Evolutionary conservation across 2,329 filamentous ascomycete species (phyloP).

Genomic region (Colletotrichum higginsianum): DNA sequence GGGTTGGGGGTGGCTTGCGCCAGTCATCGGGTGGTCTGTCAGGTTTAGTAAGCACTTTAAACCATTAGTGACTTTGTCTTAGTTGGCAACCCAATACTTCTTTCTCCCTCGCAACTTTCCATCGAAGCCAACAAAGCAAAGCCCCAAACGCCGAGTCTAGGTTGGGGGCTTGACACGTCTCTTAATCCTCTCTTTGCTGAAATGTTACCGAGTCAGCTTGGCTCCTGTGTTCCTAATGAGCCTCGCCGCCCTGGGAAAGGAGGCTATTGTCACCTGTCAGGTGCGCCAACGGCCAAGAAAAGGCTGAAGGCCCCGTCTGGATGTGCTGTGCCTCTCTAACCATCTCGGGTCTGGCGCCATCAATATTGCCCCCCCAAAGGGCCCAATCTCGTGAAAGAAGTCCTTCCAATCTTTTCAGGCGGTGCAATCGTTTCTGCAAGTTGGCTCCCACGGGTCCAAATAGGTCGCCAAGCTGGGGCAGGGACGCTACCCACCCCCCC

Average conservation of each 20-base stretch:
- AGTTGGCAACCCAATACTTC: not conserved
- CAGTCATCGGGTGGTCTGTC: not conserved
- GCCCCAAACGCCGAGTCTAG: not conserved
- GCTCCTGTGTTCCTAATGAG: not conserved
- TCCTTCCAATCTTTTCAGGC: not conserved
- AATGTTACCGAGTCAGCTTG: not conserved
- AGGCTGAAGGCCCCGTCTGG: conserved; percentile 8
- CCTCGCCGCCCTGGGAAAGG: not conserved
- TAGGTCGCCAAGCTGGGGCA: conserved; percentile 6
- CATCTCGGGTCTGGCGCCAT: conserved; percentile 25
- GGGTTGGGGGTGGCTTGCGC: not conserved
- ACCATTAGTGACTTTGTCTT: not conserved
- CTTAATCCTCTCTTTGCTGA: conserved; percentile 11
- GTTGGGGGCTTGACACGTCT: not conserved
- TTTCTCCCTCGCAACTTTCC: not conserved
- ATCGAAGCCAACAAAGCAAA: not conserved
- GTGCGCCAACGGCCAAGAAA: conserved; percentile 16
- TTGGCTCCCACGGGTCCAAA: conserved; percentile 10
- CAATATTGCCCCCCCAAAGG: too few relatives aligned
- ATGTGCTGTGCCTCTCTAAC: conserved; percentile 21
- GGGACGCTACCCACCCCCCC: not conserved
- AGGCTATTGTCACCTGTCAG: not conserved
- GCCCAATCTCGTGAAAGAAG: conserved; percentile 14
- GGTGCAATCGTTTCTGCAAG: conserved; percentile 14
- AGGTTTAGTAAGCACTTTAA: not conserved